phyloP scores from a whole-genome alignment of 345 rosid species.

The Atalantia buxifolia region DNA sequence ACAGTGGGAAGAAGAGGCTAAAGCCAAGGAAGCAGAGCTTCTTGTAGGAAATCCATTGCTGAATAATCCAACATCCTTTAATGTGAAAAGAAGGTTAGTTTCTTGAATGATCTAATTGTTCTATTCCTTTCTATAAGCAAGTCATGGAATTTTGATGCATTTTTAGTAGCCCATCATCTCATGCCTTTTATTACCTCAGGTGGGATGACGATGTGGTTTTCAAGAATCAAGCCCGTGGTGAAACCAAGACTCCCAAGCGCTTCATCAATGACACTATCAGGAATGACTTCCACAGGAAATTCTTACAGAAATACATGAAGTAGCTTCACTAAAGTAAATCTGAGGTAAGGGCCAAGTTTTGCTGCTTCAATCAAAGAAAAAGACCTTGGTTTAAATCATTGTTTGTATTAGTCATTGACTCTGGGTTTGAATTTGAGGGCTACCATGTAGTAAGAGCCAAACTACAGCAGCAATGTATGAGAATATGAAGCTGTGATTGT shows the following conservation, averaged over 20 bases:
- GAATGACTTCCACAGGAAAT: constrained; percentile 91
- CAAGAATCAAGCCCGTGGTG: constrained; percentile 98
- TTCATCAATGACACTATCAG: constrained; percentile 97
- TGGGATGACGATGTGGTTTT: constrained; percentile 99
- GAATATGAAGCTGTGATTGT: background rate
- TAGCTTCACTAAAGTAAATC: constrained; percentile 18
- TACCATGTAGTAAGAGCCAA: background rate
- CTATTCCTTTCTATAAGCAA: background rate
- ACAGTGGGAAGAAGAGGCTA: constrained; percentile 77
- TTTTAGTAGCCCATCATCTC: background rate
- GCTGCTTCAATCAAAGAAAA: background rate
- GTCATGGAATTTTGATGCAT: background rate
- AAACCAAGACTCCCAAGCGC: constrained; percentile 87
- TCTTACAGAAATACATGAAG: constrained; percentile 94
- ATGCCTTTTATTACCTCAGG: constrained; percentile 34
- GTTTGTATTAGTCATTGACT: constrained; percentile 5
- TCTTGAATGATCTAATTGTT: background rate
- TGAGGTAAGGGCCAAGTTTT: background rate
- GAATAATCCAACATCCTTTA: constrained; percentile 70
- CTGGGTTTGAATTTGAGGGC: constrained; percentile 1
- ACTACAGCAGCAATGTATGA: background rate
- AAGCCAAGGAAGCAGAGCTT: constrained; percentile 86
- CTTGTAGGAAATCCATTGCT: constrained; percentile 89
- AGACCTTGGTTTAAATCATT: background rate
- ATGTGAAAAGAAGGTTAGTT: constrained; percentile 75